These are phyloP conservation scores for Ballota nigra DNA, from an alignment of 257 asterid genomes.

Conservation along the genomic window DNA sequence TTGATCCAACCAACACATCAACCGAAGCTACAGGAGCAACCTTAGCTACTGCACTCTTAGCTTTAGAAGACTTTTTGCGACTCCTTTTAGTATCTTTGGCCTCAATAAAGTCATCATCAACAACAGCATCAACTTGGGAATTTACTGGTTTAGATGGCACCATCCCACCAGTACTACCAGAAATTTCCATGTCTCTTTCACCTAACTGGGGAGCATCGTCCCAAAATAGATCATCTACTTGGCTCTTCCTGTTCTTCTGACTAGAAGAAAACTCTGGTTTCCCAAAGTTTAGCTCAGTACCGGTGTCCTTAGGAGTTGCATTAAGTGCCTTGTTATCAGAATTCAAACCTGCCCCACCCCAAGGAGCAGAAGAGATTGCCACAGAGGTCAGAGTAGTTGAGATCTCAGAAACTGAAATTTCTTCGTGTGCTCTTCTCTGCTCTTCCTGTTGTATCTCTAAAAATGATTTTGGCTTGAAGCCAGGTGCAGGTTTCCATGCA, in stretches of 20 bases:
- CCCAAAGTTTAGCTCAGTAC: conserved; percentile 27
- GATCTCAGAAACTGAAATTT: conserved; percentile 49
- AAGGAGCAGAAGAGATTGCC: conserved; percentile 48
- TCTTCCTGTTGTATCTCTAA: conserved; percentile 95
- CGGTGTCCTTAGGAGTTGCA: conserved; percentile 44
- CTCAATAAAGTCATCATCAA: conserved; percentile 69
- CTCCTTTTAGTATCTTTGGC: conserved; percentile 91
- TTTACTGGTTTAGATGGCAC: conserved; percentile 27
- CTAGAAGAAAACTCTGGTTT: conserved; percentile 41
- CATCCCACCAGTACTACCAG: conserved; percentile 24
- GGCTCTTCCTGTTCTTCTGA: conserved; percentile 55
- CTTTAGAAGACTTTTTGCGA: conserved; percentile 85
- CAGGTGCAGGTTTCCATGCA: conserved; percentile 99
- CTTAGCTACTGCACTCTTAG: conserved; percentile 64
- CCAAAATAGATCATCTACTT: conserved; percentile 63
- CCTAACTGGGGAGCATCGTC: conserved; percentile 39
- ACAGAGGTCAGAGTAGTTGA: conserved; percentile 52
- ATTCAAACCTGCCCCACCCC: conserved; percentile 59
- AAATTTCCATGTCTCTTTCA: conserved; percentile 45
- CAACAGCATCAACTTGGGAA: conserved; percentile 40
- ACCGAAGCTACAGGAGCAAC: conserved; percentile 38
- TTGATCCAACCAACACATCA: conserved; percentile 57
- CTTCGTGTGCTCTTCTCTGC: conserved; percentile 76
- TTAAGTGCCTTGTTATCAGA: conserved; percentile 48
- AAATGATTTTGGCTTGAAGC: conserved; percentile 86